Percentiles rank a stretch among this genome's conserved stretches.
Conservation (phyloP, 208 protist species). For the Leishmania braziliensis region DNA sequence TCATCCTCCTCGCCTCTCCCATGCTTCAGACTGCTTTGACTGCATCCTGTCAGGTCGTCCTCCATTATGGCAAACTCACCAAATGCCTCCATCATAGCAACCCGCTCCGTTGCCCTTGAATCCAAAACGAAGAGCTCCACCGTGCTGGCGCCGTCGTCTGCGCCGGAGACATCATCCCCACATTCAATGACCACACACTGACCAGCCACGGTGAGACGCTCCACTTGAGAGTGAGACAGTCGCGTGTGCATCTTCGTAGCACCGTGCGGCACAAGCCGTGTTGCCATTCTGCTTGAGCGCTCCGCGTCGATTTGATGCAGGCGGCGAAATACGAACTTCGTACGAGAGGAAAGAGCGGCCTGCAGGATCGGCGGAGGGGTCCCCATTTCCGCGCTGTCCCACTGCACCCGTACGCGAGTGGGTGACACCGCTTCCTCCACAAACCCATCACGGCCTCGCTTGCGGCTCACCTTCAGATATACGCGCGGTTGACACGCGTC, state of each 20-base stretch:
- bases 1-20: slow-evolving; percentile 1
- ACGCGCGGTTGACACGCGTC: slow-evolving; percentile 8
- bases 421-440: slow-evolving; percentile 10
- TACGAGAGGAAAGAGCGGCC: slow-evolving; percentile 11
- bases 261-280: neutral
- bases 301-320: neutral
- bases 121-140: slow-evolving; percentile 24
- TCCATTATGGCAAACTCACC: slow-evolving; percentile 32
- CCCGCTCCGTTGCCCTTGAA: slow-evolving; percentile 14
- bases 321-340: slow-evolving; percentile 25
- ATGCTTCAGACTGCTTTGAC: slow-evolving; percentile 8
- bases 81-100: slow-evolving; percentile 26
- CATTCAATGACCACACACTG: slow-evolving; percentile 30
- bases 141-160: neutral
- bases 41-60: neutral
- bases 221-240: slow-evolving; percentile 9
- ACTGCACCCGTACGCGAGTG: slow-evolving; percentile 34
- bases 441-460: slow-evolving; percentile 22
- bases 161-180: neutral
- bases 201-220: slow-evolving; percentile 18
- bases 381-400: slow-evolving; percentile 37
- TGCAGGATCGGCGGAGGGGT: slow-evolving; percentile 16
- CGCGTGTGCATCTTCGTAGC: neutral
- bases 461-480: slow-evolving; percentile 26
- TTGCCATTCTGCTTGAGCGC: neutral